Conservation (phyloP, 2,329 filamentous ascomycete genomes). For the Intubia oerlemansii region DNA sequence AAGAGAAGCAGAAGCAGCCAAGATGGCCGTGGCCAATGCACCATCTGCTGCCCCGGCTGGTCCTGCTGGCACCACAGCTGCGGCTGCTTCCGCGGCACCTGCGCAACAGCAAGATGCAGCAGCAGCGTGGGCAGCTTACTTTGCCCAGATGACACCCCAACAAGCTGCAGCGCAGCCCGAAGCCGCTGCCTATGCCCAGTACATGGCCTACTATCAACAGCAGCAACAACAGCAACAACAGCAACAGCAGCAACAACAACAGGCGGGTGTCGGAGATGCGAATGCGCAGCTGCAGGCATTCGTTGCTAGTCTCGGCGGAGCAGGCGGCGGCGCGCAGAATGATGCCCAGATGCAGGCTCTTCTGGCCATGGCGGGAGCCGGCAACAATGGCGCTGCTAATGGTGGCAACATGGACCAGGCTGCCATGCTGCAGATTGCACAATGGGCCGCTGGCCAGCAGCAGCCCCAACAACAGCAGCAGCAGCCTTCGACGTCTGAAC, state of each 20-base stretch:
- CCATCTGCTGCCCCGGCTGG: not conserved
- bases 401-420: constrained; percentile 1
- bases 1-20: constrained; percentile 11
- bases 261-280: constrained; percentile 5
- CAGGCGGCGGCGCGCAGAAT: not conserved
- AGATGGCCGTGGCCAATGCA: not conserved
- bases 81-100: no score
- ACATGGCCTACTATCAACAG: constrained; percentile 13
- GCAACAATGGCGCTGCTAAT: constrained; percentile 6
- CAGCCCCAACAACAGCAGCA: constrained; percentile 1
- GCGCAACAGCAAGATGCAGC: constrained; percentile 11
- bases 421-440: not conserved
- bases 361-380: constrained; percentile 1
- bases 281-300: constrained; percentile 8
- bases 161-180: constrained; percentile 7
- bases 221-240: no score
- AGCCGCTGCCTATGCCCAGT: constrained; percentile 14
- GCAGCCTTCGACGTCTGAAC: not conserved
- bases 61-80: constrained; percentile 2
- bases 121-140: constrained; percentile 18
- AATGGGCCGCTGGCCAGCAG: constrained; percentile 1
- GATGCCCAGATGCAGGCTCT: constrained; percentile 8
- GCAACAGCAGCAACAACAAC: constrained; percentile 8
- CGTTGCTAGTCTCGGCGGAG: constrained; percentile 5
- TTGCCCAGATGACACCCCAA: constrained; percentile 14